Conservation (phyloP, 805 yeast species). For the Wickerhamomyces silvicola region DNA sequence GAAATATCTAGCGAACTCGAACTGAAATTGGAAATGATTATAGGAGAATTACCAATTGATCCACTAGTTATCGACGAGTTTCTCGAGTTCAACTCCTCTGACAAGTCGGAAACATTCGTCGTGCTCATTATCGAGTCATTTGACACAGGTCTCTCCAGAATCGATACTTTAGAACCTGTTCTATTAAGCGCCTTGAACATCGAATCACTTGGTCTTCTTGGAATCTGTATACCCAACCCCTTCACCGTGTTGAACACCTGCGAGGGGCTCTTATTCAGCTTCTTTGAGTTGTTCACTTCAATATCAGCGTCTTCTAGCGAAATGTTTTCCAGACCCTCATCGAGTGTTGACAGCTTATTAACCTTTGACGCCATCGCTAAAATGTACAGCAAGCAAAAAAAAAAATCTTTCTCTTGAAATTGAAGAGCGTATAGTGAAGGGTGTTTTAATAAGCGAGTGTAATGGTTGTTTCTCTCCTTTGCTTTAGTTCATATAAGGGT, state of each 20-base stretch:
- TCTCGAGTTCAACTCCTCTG: conserved; percentile 17
- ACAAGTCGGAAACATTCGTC: conserved; percentile 13
- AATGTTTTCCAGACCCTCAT: conserved; percentile 10
- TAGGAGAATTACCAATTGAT: conserved; percentile 16
- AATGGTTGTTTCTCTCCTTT: no score
- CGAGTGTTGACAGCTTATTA: no score
- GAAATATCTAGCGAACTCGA: conserved; percentile 1
- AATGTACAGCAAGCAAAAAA: no score
- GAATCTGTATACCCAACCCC: conserved; percentile 16
- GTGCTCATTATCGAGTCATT: conserved; percentile 21
- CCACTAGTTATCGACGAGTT: conserved; percentile 22
- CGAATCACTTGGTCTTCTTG: conserved; percentile 22
- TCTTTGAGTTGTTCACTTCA: not conserved
- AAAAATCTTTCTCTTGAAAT: no score
- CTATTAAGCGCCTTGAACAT: conserved; percentile 8
- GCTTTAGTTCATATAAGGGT: no score
- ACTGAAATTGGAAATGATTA: conserved; percentile 3
- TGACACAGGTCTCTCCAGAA: conserved; percentile 23
- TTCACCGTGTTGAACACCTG: conserved; percentile 6
- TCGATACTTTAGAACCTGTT: conserved; percentile 8
- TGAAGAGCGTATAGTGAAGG: no score
- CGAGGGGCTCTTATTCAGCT: conserved; percentile 2
- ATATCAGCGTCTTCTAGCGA: conserved; percentile 2
- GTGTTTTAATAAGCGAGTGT: no score
- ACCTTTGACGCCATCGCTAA: no score